Base-by-base conservation (phyloP, 2,329 filamentous ascomycete species). In the Penicillium corylophilum region DNA sequence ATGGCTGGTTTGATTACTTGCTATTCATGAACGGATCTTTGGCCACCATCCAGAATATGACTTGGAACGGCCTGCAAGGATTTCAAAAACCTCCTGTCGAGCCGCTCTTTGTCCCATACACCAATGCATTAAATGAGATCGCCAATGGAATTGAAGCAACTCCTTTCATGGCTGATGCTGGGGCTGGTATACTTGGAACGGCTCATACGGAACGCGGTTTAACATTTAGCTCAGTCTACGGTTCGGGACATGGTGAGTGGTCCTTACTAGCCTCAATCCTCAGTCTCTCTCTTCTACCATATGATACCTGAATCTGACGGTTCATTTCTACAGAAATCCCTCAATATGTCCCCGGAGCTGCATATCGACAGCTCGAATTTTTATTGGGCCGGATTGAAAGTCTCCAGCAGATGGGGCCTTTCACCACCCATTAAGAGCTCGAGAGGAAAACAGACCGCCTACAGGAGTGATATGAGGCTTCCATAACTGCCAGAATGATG, bases 11-110 rank as follows among this genome's bases (percentile, higher is more conserved):
- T 10, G 89, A 91, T 71, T 88, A 80, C 64, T 79, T 88, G 53
- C 77, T 90, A 9, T 75, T 86, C 22, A 76, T 79, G 62, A 87
- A 88, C 66, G 88, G 88, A 15, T 87, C 87, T 0, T 76, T 93
- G 1, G 74, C 90, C 6, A 80, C 81, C 1, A 85, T 92, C 52
- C 88, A 93, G 66, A 91, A 91, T 74, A 89, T 92, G 84, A 91
- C 87, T 0, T 93, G 85, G 84, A 82, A 83, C 51, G 88, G 88
- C 4, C 68, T 77, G 39, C 82, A 87, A 46, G 89, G 89, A 0
- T 92, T 93, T 76, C 81, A 85, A 57, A 66, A 69, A 1, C 69
- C 73, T 0, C 89, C 88, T 0, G 67, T 66, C 1, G 79, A 83
- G 46, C 82, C 84, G 2, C 85, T 91, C 57, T 89, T 82, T 65